Base-by-base conservation (phyloP, 2,329 filamentous ascomycete genomes). In the Leptographium galeiforme region DNA sequence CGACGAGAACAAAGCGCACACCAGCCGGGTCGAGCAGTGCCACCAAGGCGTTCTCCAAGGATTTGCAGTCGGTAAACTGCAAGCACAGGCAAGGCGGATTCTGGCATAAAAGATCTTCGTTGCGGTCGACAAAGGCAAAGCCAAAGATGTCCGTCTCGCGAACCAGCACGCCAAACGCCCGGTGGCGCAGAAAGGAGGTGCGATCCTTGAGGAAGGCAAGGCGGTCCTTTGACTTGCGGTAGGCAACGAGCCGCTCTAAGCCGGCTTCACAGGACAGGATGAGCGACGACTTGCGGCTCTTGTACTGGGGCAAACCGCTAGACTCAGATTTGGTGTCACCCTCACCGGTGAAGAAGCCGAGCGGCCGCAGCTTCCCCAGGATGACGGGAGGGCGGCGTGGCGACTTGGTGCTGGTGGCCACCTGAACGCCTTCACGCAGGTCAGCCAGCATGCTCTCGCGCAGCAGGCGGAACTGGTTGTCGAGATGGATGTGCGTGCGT, bases 381-480 rank as follows among this genome's bases (percentile, higher is more conserved):
- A 38, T 36, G 19, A 53, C 38, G 12, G 38, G 39, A 6, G 38
- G 47, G 2, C 48, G 14, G 44, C 51, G 36, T n/a, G 38, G 48
- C 10, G 46, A 50, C 46, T 47, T 57, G n/a, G 30, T 34, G 39
- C 45, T 11, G 8, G 18, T 45, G 32, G 75, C 70, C 6, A 72
- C 66, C 19, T 78, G 72, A 0, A 83, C 63, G 48, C 84, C 82
- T 7, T 81, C 77, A 0, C 79, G 74, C 1, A 89, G 68, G 56
- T 85, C 82, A 0, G 71, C 77, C 0, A 89, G 65, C 72, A 88
- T 81, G 56, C 89, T 84, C 58, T 89, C 84, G 5, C 85, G 70
- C 0, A 87, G 68, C 0, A 89, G 72, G 0, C 85, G 81, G 58
- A 85, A 90, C 51, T 87, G 81, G 60, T 84, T 85, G 60, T 87